Evolutionary conservation across 2,329 filamentous ascomycete genomes (phyloP), one percentile per base, ranked within the genome.

Genomic region (Exophiala mesophila): DNA sequence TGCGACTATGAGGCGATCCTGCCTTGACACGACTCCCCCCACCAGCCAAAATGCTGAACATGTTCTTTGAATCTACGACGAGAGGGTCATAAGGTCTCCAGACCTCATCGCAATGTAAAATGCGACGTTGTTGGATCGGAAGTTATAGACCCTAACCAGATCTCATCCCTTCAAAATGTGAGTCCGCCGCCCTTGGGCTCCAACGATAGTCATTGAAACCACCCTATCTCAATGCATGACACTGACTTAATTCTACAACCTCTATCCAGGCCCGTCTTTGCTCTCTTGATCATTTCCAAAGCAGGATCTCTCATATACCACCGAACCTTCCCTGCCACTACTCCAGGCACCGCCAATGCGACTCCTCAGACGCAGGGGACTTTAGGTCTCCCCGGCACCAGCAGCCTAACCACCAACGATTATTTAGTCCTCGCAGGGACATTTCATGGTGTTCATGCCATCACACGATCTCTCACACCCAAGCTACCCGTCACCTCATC

Each of bases 241-340:
- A 18, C 36, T 39, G 19, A 30, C 23, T 16, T 17, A 6, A 20
- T 33, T 36, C 15, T 38, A n/a, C 19, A 13, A 15, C 5, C 13
- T 26, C 17, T 17, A n/a, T 39, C 39, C 56, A 97, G 89, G 92
- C 86, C 88, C 54, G 85, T 98, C 64, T 92, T 94, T 66, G 82
- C 89, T 45, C 83, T 98, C 61, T 88, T 97, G 64, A 84, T 98
- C 64, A 95, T 98, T 73, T 97, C 96, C 75, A 98, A 98, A 76
- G 89, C 92, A 53, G 92, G 89, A 47, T 92, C 92, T 57, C 77
- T 98, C 40, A 83, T 98, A 67, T 98, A 94, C 74, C 90, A 97
- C 68, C 87, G 88, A 57, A 86, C 88, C 60, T 97, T 98, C 65
- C 52, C 54, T 1, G 52, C 52, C 17, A 32, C 48, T 17, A 40